Percentiles rank a stretch among this genome's conserved stretches.
Evolutionary conservation across 805 yeast species (phyloP).

Genomic region (Yarrowia divulgata): DNA sequence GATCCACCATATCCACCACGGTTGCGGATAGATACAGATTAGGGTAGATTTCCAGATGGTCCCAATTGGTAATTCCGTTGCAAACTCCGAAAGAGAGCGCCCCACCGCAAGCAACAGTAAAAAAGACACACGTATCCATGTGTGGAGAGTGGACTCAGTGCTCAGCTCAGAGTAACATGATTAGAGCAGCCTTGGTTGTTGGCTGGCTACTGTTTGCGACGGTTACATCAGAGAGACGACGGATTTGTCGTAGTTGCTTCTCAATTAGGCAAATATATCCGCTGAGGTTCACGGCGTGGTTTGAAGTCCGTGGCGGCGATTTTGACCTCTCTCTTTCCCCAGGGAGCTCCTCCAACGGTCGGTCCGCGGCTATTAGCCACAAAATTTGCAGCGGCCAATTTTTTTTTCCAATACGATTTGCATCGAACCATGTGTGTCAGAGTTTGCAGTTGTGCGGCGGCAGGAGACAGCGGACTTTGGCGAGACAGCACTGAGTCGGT

Average conservation of each 20-base stretch:
- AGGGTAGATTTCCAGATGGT: conserved; percentile 21
- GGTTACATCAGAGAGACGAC: not conserved
- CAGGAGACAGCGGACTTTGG: not conserved
- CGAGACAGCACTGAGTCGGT: conserved; percentile 30
- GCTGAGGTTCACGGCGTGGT: conserved; percentile 2
- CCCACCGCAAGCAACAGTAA: not conserved
- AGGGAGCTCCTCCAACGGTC: conserved; percentile 20
- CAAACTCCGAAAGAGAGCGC: conserved; percentile 18
- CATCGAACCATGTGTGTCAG: not conserved
- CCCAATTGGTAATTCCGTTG: conserved; percentile 24
- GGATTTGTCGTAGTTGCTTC: not conserved
- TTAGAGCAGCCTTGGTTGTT: not conserved
- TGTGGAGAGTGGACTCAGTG: conserved; percentile 1
- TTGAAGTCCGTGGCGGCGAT: too few relatives aligned
- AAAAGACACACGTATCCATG: not conserved
- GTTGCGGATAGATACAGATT: not conserved
- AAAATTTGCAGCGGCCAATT: conserved; percentile 10
- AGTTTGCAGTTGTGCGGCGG: conserved; percentile 7
- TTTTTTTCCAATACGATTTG: not conserved
- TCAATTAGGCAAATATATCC: conserved; percentile 1
- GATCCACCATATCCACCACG: not conserved
- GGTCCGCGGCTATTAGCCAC: conserved; percentile 9
- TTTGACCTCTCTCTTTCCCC: not conserved
- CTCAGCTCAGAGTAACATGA: not conserved
- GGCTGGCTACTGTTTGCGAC: not conserved